Conservation (phyloP, 1,284 basidiomycete species). For the Somion occarium region DNA sequence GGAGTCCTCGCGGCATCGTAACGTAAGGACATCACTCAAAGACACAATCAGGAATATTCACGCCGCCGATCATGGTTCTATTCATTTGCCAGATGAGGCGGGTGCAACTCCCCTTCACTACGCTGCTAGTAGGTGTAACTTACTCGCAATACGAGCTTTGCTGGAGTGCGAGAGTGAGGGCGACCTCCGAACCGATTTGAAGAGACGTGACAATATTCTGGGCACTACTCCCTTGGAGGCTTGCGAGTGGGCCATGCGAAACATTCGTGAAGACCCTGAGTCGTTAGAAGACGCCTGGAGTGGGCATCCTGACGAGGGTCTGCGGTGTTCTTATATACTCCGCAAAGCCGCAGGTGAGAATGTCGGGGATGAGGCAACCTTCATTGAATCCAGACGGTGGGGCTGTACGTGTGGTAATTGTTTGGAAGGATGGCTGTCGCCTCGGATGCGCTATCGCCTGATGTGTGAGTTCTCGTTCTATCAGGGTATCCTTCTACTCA, state of each 20-base stretch:
- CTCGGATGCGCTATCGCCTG: slow-evolving; percentile 15
- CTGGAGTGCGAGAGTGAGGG: slow-evolving; percentile 4
- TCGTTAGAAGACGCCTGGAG: slow-evolving; percentile 1
- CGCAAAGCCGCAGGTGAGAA: slow-evolving; percentile 10
- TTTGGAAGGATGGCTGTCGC: slow-evolving; percentile 17
- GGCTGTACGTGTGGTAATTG: slow-evolving; percentile 21
- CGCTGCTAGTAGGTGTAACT: slow-evolving; percentile 9
- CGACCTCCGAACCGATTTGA: slow-evolving; percentile 4
- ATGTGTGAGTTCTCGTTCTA: slow-evolving; percentile 10
- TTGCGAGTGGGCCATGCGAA: slow-evolving; percentile 9
- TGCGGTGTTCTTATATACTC: slow-evolving; percentile 8
- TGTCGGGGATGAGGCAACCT: slow-evolving; percentile 8
- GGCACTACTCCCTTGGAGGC: slow-evolving; percentile 14
- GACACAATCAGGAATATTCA: slow-evolving; percentile 7
- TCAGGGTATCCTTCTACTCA: neutral
- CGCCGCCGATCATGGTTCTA: slow-evolving; percentile 1
- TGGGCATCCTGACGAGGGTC: neutral
- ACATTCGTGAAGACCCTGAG: slow-evolving; percentile 5
- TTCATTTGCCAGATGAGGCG: slow-evolving; percentile 8
- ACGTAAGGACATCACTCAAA: neutral
- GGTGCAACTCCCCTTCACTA: slow-evolving; percentile 12
- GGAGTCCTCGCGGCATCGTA: neutral
- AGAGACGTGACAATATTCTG: slow-evolving; percentile 6
- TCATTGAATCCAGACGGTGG: slow-evolving; percentile 8
- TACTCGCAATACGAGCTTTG: slow-evolving; percentile 5